Evolutionary conservation across 164 flowering plant species (phyloP).

Genomic region (Berberis thunbergii): DNA sequence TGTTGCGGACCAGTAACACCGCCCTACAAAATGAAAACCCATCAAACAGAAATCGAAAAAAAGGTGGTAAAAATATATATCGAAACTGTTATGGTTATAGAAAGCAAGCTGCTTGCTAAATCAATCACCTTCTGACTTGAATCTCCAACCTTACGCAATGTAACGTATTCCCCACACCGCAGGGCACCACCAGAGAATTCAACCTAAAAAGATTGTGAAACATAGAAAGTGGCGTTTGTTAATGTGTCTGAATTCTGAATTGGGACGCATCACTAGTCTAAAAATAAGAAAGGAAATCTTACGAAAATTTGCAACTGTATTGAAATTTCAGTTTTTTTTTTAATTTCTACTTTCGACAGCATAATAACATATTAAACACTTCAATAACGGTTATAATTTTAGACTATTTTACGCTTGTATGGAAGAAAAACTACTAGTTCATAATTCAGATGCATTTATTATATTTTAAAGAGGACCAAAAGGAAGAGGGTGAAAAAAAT

Average conservation of each 20-base stretch:
- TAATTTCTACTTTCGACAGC: too few relatives aligned
- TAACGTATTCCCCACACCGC: constrained; percentile 85
- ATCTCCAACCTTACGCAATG: constrained; percentile 78
- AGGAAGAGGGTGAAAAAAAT: too few relatives aligned
- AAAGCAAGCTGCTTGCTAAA: background rate
- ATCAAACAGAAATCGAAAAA: background rate
- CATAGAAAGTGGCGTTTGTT: background rate
- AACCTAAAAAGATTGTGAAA: constrained; percentile 35
- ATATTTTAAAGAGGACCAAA: too few relatives aligned
- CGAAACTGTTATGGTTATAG: too few relatives aligned
- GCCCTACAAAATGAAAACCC: constrained; percentile 33
- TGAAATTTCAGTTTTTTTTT: too few relatives aligned
- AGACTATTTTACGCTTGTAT: too few relatives aligned
- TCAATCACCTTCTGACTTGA: constrained; percentile 67
- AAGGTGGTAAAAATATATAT: background rate
- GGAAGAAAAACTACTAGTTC: too few relatives aligned
- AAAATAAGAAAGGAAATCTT: too few relatives aligned
- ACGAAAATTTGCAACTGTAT: too few relatives aligned
- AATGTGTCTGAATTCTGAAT: too few relatives aligned
- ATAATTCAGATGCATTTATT: too few relatives aligned
- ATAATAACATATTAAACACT: background rate
- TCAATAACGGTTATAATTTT: background rate
- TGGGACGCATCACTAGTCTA: too few relatives aligned
- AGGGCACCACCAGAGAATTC: constrained; percentile 88
- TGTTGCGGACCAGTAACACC: constrained; percentile 71